Conservation (phyloP, 805 yeast species). For the Candida rishiriensis region DNA sequence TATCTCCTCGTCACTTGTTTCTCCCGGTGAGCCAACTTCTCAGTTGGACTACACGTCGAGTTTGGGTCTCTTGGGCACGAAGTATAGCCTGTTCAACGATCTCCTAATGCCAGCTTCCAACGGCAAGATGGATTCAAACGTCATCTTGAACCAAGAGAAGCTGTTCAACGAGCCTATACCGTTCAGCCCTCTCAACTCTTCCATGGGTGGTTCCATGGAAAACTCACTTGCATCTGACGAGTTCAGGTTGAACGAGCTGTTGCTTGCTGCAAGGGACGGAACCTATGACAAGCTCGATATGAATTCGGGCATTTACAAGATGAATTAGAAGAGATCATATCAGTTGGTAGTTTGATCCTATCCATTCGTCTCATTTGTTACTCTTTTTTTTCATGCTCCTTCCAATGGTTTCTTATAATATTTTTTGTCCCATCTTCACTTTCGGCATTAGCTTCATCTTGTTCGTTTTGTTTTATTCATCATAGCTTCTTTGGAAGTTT, state of each 20-base stretch:
- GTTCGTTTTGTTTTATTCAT: too few relatives aligned
- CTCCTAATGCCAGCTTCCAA: slow-evolving; percentile 9
- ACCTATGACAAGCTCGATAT: slow-evolving; percentile 48
- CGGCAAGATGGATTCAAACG: slow-evolving; percentile 6
- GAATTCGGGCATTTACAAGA: slow-evolving; percentile 37
- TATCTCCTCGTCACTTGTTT: slow-evolving; percentile 4
- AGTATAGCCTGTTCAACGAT: slow-evolving; percentile 19
- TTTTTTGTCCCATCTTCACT: too few relatives aligned
- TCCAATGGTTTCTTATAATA: too few relatives aligned
- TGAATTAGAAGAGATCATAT: slow-evolving; percentile 24
- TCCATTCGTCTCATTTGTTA: too few relatives aligned
- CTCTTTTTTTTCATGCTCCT: too few relatives aligned
- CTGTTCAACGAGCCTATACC: slow-evolving; percentile 25
- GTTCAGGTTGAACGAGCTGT: slow-evolving; percentile 44
- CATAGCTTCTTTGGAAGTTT: neutral
- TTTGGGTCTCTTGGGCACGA: slow-evolving; percentile 23
- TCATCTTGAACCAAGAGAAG: slow-evolving; percentile 14
- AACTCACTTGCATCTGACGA: slow-evolving; percentile 20
- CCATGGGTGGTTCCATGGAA: slow-evolving; percentile 11
- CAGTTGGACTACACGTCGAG: slow-evolving; percentile 17
- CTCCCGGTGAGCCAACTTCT: neutral
- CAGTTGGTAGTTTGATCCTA: neutral
- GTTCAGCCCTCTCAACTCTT: slow-evolving; percentile 19
- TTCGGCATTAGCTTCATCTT: too few relatives aligned
- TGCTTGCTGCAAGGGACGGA: slow-evolving; percentile 53